These are phyloP conservation scores for Mycena albidolilacea DNA, from an alignment of 768 basidiomycete genomes.

Conservation along the genomic window DNA sequence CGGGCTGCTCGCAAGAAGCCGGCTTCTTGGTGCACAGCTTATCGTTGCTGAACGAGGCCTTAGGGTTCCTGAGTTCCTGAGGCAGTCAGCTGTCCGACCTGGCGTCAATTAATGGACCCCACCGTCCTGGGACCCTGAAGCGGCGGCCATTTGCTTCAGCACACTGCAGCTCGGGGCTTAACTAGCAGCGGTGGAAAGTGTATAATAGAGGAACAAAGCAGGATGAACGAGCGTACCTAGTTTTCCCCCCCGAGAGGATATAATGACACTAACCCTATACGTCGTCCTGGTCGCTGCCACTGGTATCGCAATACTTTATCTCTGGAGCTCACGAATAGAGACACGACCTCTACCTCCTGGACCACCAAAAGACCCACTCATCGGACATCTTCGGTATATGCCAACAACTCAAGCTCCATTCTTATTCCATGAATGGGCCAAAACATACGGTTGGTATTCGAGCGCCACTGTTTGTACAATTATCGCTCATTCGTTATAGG, in stretches of 20 bases:
- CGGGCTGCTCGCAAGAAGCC: too few relatives aligned
- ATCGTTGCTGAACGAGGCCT: too few relatives aligned
- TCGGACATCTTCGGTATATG: constrained; percentile 29
- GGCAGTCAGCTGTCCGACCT: constrained; percentile 15
- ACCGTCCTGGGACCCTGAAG: constrained; percentile 1
- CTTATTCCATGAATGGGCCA: constrained; percentile 47
- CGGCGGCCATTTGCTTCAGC: not conserved
- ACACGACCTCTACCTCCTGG: constrained; percentile 31
- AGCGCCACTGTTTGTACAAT: not conserved
- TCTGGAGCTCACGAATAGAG: constrained; percentile 19
- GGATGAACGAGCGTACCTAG: constrained; percentile 3
- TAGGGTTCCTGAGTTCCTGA: not conserved
- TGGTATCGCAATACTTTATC: constrained; percentile 18
- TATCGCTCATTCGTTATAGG: constrained; percentile 35
- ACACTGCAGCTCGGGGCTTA: too few relatives aligned
- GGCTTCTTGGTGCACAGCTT: too few relatives aligned
- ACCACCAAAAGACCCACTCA: constrained; percentile 26
- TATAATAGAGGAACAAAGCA: constrained; percentile 8
- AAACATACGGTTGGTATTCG: constrained; percentile 45
- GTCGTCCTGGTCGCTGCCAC: constrained; percentile 8
- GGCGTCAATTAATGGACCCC: not conserved
- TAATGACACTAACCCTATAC: constrained; percentile 16
- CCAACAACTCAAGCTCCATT: constrained; percentile 18
- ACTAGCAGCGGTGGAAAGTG: constrained; percentile 2
- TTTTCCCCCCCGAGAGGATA: constrained; percentile 17